Evolutionary conservation across 441 rosid genomes (phyloP), one percentile per base, ranked within the genome.

Genomic region (Daphne laureola): DNA sequence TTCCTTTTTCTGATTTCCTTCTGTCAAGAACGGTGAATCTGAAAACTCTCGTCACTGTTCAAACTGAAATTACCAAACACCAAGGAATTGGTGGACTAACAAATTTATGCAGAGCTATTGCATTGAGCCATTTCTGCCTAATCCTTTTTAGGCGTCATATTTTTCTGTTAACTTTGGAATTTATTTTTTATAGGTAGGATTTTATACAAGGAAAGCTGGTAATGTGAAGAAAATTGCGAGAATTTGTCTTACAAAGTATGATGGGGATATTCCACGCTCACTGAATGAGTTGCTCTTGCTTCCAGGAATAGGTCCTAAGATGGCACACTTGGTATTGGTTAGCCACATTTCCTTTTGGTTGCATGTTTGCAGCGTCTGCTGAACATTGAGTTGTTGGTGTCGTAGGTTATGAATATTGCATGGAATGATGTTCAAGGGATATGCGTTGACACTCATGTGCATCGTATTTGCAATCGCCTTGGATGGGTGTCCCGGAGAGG

Each of bases 271-370:
- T 59, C 97, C 98, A 35, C 72, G 78, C 62, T 75, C 97, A 27
- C 73, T 92, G 78, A 94, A 92, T 68, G 98, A 78, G 47, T 71
- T 92, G 58, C 82, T 89, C 14, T 61, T 79, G 49, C 98, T 92
- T 65, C 98, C 96, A 27, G 97, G 98, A 59, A 86, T 92, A 57
- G 97, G 97, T 52, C 97, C 98, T 36, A 92, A 92, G 80, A 89
- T 92, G 90, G 97, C 98, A 58, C 97, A 92, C 72, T 70, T 92
- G 94, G 98, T 89, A 81, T 59, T 73, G 25, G 18, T 27, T 52
- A n/a, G 25, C 42, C 13, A 25, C 43, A 16, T 50, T 53, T 3
- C 47, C 25, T 36, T 36, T 63, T 51, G 13, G 11, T 40, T 45
- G 21, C n/a, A 38, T 44, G 51, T 42, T 38, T 40, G 43, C 12